Evolutionary conservation across 441 rosid species (phyloP), one percentile per base, ranked within the genome.

Genomic region (Melastoma candidum): DNA sequence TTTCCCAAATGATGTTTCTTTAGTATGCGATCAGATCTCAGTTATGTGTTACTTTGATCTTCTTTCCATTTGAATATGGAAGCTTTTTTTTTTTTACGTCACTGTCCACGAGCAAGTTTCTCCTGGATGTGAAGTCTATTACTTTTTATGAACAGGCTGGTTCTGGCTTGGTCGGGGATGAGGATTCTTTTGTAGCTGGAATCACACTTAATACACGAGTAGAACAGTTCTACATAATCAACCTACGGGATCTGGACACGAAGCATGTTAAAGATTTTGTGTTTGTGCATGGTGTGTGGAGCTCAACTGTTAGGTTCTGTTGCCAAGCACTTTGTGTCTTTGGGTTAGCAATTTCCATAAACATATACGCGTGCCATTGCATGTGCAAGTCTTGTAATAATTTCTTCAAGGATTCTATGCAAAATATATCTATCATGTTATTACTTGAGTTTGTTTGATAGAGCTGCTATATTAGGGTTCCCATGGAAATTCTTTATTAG

Each of bases 211-310:
- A 87, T 68, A 75, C 90, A 44, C 81, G 78, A 51, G 72, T 94
- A 51, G 92, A 87, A 64, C 90, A 96, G 64, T 94, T 97, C 46
- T 87, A 83, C 69, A 74, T 83, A 25, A 77, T 94, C 68, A 85
- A 74, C 69, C 76, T 94, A 68, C 85, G 90, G 53, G 99, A 90
- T 67, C 69, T 87, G 72, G 92, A 76, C 60, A 74, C 90, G 86
- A 90, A 82, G 78, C 97, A 94, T 59, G 75, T 90, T 50, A 90
- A 90, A 77, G 97, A 94, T 74, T 90, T 94, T 66, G 75, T 94
- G 70, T 94, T 94, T 70, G 78, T 90, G 43, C 83, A 87, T 61
- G 99, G 99, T 94, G 70, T 36, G 41, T 67, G 94, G 13, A 51
- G 13, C 43, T 32, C 7, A 22, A n/a, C 44, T 26, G 45, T 36